A percentile compares a stretch with the other conserved stretches of the same genome.
phyloP scores from a whole-genome alignment of 768 basidiomycete species.

The Mrakia blollopis region DNA sequence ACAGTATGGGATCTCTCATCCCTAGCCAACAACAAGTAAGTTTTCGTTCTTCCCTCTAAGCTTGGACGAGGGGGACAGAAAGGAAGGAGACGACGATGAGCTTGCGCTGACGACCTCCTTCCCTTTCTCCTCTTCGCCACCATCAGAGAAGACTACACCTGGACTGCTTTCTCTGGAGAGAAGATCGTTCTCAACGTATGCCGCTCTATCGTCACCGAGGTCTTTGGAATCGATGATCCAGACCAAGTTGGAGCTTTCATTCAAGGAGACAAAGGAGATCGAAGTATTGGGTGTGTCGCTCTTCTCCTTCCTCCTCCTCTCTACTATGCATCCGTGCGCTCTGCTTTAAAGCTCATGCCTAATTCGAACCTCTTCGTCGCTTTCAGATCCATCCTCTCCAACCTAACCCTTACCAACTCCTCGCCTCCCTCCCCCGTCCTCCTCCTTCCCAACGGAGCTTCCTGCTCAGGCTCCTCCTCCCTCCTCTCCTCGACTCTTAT shows the following conservation, averaged over 20 bases:
- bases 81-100: neutral
- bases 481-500: conserved; percentile 12
- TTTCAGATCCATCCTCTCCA: conserved; percentile 1
- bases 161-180: neutral
- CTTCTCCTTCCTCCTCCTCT: too few species aligned
- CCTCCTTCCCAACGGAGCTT: conserved; percentile 17
- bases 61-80: neutral
- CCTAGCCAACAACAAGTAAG: neutral
- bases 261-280: conserved; percentile 6
- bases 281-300: conserved; percentile 11
- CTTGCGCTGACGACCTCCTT: neutral
- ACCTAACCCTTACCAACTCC: conserved; percentile 2
- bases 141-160: conserved; percentile 3
- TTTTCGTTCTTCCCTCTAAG: neutral
- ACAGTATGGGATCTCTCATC: neutral
- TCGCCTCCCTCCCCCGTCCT: neutral
- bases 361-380: neutral
- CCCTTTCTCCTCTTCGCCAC: neutral
- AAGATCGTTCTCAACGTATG: conserved; percentile 21
- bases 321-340: neutral
- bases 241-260: conserved; percentile 16
- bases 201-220: conserved; percentile 10
- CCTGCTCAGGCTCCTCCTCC: conserved; percentile 2
- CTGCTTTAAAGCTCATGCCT: neutral
- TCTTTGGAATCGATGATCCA: conserved; percentile 6